Evolutionary conservation across 2,329 filamentous ascomycete genomes (phyloP), one percentile per base, ranked within the genome.

Genomic region (Exophiala sideris): DNA sequence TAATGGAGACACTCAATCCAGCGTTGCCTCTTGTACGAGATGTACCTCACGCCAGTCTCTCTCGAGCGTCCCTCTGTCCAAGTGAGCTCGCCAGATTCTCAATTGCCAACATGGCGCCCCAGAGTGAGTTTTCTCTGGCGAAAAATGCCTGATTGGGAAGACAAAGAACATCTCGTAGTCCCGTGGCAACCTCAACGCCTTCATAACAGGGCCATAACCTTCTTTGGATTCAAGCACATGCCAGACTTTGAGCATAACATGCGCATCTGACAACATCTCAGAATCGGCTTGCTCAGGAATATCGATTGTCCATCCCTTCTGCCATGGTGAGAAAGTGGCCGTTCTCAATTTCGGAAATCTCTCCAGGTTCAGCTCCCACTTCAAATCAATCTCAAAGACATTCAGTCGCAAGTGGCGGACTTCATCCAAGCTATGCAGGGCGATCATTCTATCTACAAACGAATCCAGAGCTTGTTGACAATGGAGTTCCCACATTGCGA

Each of bases 341-440:
- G 45, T 39, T 6, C 20, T 36, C 14, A 58, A 33, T 5, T 42
- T 52, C 7, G 38, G 47, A 20, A 58, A 51, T 14, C 21, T 21
- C 14, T 33, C 44, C 21, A 52, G 38, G n/a, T 42, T 12, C 14
- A 42, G 39, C 9, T 29, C 20, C 47, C 47, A 54, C 12, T 50
- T 39, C 16, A 12, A 14, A 11, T 24, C 38, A 8, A 18, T 40
- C 33, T 58, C 55, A 11, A 48, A 58, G 41, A 58, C 56, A 42
- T 54, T 58, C 38, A 58, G 10, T 10, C 50, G 47, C 32, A 58
- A 36, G 29, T 58, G 56, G 16, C 48, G 50, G 10, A 58, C 50
- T 4, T 46, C 14, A 5, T 18, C 9, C 14, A 54, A 36, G 16
- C 16, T 10, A 38, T 21, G 9, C 12, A 58, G 34, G 10, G 29